Percentiles rank a stretch among this genome's conserved stretches.
Conservation (phyloP, 176 grass and related monocot species). For the Triticum turgidum region DNA sequence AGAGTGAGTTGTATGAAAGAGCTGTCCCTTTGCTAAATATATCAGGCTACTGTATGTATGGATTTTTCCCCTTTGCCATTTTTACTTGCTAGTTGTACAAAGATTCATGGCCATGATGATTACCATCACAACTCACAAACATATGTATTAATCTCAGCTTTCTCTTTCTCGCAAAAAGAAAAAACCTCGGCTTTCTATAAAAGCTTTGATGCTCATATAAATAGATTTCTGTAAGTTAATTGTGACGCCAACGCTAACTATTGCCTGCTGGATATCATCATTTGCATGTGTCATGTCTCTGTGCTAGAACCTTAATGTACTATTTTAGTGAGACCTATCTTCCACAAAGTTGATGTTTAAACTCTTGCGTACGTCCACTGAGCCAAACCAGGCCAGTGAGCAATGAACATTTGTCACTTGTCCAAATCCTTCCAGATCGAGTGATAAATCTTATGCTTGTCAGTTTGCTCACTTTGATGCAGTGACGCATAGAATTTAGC, state of each 20-base stretch:
- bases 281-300: conserved; percentile 10
- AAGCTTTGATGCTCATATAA: not conserved
- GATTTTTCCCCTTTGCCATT: not conserved
- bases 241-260: not conserved
- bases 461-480: conserved; percentile 57
- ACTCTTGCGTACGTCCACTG: not conserved
- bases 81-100: conserved; percentile 9
- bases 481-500: conserved; percentile 25
- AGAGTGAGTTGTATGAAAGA: conserved; percentile 10
- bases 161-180: not conserved
- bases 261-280: not conserved
- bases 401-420: conserved; percentile 30
- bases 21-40: not conserved
- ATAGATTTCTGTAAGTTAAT: not conserved
- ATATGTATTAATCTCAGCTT: not conserved
- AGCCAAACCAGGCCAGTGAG: conserved; percentile 13
- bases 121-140: not conserved
- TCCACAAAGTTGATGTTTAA: conserved; percentile 9
- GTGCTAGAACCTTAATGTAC: not conserved
- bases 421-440: conserved; percentile 42
- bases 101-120: not conserved
- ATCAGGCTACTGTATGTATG: not conserved
- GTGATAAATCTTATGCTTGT: conserved; percentile 42
- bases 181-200: not conserved
- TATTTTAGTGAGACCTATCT: not conserved